A percentile compares a stretch with the other conserved stretches of the same genome.
Evolutionary conservation across 768 basidiomycete genomes (phyloP).

Genomic region (Coprinopsis strossmayeri): DNA sequence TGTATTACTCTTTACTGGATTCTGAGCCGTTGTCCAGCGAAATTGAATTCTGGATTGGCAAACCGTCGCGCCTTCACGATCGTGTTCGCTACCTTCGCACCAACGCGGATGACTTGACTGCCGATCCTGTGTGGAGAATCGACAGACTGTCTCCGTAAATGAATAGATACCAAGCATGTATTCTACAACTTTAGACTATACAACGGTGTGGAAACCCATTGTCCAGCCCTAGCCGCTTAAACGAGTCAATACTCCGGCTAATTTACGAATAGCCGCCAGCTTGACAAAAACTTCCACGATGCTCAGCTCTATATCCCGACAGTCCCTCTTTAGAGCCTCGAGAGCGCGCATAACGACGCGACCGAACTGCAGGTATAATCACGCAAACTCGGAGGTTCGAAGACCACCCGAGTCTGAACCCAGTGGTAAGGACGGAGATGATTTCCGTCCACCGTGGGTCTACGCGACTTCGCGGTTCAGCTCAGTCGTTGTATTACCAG

Average conservation of each 20-base stretch:
- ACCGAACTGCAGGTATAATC: not conserved
- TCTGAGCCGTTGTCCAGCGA: slow-evolving; percentile 48
- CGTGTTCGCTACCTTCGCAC: slow-evolving; percentile 71
- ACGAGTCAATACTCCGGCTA: too few relatives aligned
- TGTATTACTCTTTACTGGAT: not conserved
- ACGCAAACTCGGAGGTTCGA: slow-evolving; percentile 5
- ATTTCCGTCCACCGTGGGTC: slow-evolving; percentile 59
- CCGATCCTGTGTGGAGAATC: slow-evolving; percentile 56
- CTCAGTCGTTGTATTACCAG: slow-evolving; percentile 49
- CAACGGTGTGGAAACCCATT: too few relatives aligned
- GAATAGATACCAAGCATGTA: too few relatives aligned
- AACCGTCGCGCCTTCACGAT: slow-evolving; percentile 91
- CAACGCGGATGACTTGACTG: slow-evolving; percentile 38
- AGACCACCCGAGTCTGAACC: slow-evolving; percentile 3
- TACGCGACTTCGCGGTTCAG: slow-evolving; percentile 45
- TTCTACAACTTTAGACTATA: too few relatives aligned
- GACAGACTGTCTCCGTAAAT: slow-evolving; percentile 69
- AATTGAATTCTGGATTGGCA: slow-evolving; percentile 96
- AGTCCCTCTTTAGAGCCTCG: not conserved
- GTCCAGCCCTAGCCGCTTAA: too few relatives aligned
- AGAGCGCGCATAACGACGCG: not conserved
- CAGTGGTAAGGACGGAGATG: slow-evolving; percentile 20
- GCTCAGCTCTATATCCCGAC: slow-evolving; percentile 3
- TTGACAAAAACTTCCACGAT: not conserved
- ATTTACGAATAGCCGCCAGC: not conserved